Base-by-base conservation (phyloP, 2,329 filamentous ascomycete genomes). In the Trichoderma breve region DNA sequence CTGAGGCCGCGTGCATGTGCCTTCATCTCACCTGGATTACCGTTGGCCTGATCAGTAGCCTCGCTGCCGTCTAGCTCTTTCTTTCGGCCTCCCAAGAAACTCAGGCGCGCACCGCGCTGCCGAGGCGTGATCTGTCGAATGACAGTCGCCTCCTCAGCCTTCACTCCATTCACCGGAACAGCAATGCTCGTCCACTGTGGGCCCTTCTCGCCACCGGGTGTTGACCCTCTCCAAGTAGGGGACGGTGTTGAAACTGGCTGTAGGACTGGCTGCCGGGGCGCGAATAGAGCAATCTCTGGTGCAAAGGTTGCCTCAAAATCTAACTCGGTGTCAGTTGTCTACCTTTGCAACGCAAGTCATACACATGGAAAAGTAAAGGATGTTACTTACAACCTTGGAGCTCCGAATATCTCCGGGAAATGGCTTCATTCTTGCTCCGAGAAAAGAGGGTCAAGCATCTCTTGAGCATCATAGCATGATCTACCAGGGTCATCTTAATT, bases 391-490 rank as follows among this genome's bases (percentile, higher is more conserved):
- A 86, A 81, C 85, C 85, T 73, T 88, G 85, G 43, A 94, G 84
- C 78, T 92, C 89, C 77, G 88, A 86, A 36, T 88, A 84, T 58
- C 83, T 84, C 73, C 82, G 84, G 76, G 81, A 85, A 80, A 88
- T 89, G 81, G 83, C 86, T 80, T 85, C 89, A 80, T 88, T 89
- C 51, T 81, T 87, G 83, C 86, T 90, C 80, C 88, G 89, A 72
- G 87, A 86, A 80, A 93, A 93, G 76, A 90, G 86, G 4, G 86
- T 86, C 74, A 98, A 82, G 77, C 93, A 95, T 74, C 93, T 90
- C 83, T 95, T 94, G 76, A 98, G 90, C 80, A 93, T 91, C 73
- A 97, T 88, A 3, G 94, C 93, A 80, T 98, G 95, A 77, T 98
- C 96, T 55, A 97, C 88, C 34, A 98, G 86, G 0, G 94, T 93